Conservation (phyloP, 2,329 filamentous ascomycete species). For the Ramularia endophylla region DNA sequence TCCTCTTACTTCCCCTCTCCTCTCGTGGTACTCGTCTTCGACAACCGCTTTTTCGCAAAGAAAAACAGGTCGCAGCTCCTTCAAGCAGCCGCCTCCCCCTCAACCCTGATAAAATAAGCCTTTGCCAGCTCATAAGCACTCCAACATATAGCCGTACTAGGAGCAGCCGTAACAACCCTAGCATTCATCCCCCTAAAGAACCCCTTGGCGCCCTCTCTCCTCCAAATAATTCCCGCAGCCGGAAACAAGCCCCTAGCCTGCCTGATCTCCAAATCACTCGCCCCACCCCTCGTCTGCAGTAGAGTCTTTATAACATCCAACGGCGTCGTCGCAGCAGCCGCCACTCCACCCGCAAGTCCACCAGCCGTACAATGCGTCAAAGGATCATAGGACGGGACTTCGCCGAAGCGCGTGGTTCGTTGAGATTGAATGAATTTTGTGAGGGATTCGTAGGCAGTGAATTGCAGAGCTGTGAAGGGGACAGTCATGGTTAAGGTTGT, state of each 20-base stretch:
- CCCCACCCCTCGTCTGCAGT: conserved; percentile 84
- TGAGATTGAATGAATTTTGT: conserved; percentile 81
- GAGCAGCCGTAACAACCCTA: conserved; percentile 92
- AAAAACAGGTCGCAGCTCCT: no score
- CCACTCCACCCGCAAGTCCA: conserved; percentile 86
- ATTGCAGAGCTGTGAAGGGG: conserved; percentile 93
- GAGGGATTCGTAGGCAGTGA: conserved; percentile 95
- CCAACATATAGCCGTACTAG: conserved; percentile 99
- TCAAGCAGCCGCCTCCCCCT: conserved; percentile 21
- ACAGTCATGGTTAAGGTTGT: conserved; percentile 98
- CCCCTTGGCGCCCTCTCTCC: conserved; percentile 74
- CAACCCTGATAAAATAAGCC: conserved; percentile 54
- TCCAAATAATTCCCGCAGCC: conserved; percentile 74
- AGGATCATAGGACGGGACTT: conserved; percentile 65
- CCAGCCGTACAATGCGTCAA: conserved; percentile 90
- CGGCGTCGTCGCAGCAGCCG: conserved; percentile 88
- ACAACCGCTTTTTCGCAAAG: no score
- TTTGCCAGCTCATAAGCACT: conserved; percentile 66
- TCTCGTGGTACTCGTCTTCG: no score
- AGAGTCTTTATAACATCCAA: conserved; percentile 99
- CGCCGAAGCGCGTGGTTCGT: conserved; percentile 6
- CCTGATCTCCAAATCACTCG: conserved; percentile 71
- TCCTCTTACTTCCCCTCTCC: no score
- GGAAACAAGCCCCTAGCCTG: conserved; percentile 77
- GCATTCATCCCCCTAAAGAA: conserved; percentile 94